A percentile compares a stretch with the other conserved stretches of the same genome.
phyloP scores from a whole-genome alignment of 2,329 filamentous ascomycete species.

The Neonectria hederae region DNA sequence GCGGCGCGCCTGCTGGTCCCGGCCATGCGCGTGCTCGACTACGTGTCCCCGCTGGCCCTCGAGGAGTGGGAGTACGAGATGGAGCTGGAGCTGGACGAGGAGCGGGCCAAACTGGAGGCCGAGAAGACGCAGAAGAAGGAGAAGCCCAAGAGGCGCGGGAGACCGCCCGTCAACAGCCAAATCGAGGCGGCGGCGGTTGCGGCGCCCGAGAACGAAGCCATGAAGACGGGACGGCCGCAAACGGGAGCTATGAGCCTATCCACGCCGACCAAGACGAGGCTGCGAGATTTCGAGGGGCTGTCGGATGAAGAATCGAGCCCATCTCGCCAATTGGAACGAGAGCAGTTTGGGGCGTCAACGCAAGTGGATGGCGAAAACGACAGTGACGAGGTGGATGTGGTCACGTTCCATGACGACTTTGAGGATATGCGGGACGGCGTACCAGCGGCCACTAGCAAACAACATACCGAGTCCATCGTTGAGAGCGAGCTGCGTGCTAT shows the following conservation, averaged over 20 bases:
- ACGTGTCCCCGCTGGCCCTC: constrained; percentile 64
- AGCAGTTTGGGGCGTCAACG: constrained; percentile 24
- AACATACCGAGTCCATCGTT: not conserved
- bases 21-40: constrained; percentile 61
- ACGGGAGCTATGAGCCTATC: constrained; percentile 48
- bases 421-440: not conserved
- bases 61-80: constrained; percentile 66
- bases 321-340: constrained; percentile 41
- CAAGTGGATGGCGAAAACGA: constrained; percentile 11
- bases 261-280: constrained; percentile 47
- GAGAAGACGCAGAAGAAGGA: constrained; percentile 33
- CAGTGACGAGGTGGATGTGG: not conserved
- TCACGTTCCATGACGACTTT: not conserved
- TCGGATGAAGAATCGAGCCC: constrained; percentile 46
- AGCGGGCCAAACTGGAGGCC: constrained; percentile 43
- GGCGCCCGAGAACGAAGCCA: constrained; percentile 36
- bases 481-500: not conserved
- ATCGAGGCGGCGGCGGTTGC: constrained; percentile 46
- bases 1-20: constrained; percentile 58
- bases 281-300: constrained; percentile 44
- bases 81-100: constrained; percentile 54
- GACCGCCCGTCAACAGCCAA: constrained; percentile 45
- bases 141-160: constrained; percentile 36
- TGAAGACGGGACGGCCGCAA: constrained; percentile 39
- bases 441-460: not conserved